Evolutionary conservation across 2,329 filamentous ascomycete species (phyloP), one percentile per base, ranked within the genome.

Genomic region (Claviceps purpurea): DNA sequence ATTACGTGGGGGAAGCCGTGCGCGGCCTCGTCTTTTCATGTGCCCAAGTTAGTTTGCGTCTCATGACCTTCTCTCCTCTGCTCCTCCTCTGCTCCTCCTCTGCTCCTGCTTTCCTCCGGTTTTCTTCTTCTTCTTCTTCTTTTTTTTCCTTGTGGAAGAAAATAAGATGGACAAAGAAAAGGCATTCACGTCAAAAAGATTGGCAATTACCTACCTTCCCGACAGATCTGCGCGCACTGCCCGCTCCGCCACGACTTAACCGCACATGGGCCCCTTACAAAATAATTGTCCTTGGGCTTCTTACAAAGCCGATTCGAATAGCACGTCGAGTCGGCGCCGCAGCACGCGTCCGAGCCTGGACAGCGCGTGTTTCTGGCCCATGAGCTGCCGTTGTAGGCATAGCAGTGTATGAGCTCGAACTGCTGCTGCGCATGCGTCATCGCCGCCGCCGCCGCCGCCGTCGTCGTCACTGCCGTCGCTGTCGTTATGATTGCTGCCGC

Each of bases 301-400:
- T 38, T 45, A 20, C 50, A 52, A 22, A 52, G 50, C n/a, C 50
- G 37, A 30, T 52, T 52, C 6, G 44, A 52, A 8, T 47, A 42
- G 38, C 50, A 52, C 2, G 44, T 52, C 34, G 34, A 45, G 18
- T 47, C 39, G 24, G 14, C 11, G 18, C 45, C 45, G 37, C 50
- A 52, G 22, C 50, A 52, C 5, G 50, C 50, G 24, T 52, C 45
- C 11, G 50, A 52, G 10, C 50, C 50, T 22, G 50, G 50, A n/a
- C 50, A 52, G 3, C 44, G 44, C 2, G 50, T 52, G 24, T 52
- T 52, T 37, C 37, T 48, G 3, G 34, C n/a, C 24, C 26, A 38
- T 1, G 50, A 3, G 1, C 1, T 41, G 1, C 50, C 50, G 38
- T 48, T 42, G 44, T 26, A 11, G n/a, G 38, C 20, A 24, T 52